Conservation (phyloP, 352 stramenopile genomes). For the Aphanomyces cochlioides region DNA sequence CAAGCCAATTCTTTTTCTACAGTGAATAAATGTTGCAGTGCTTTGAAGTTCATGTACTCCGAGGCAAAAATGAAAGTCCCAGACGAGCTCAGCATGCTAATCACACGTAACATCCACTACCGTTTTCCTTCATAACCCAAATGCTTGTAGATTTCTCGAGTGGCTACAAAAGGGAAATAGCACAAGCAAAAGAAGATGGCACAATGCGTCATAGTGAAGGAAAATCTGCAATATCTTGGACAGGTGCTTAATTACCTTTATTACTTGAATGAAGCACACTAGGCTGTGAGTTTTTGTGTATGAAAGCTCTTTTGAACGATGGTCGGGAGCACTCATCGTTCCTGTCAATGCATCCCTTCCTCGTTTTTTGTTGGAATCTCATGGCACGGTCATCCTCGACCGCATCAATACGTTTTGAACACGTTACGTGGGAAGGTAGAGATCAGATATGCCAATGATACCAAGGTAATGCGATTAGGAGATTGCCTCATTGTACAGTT, state of each 20-base stretch:
- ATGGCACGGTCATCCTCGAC: not conserved
- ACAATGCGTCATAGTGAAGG: not conserved
- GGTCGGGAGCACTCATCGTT: not conserved
- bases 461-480: not conserved
- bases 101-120: not conserved
- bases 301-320: too few species aligned
- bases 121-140: not conserved
- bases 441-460: not conserved
- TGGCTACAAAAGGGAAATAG: not conserved
- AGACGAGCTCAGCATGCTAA: not conserved
- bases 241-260: not conserved
- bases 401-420: not conserved
- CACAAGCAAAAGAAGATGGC: constrained; percentile 1
- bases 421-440: not conserved
- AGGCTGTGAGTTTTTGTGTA: too few species aligned
- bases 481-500: not conserved
- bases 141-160: constrained; percentile 2
- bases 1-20: not conserved
- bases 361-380: not conserved
- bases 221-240: not conserved
- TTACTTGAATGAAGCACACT: not conserved
- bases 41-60: not conserved
- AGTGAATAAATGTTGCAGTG: not conserved
- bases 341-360: not conserved
- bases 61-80: not conserved